Base-by-base conservation (phyloP, 768 basidiomycete genomes). In the Collybiopsis confluens region DNA sequence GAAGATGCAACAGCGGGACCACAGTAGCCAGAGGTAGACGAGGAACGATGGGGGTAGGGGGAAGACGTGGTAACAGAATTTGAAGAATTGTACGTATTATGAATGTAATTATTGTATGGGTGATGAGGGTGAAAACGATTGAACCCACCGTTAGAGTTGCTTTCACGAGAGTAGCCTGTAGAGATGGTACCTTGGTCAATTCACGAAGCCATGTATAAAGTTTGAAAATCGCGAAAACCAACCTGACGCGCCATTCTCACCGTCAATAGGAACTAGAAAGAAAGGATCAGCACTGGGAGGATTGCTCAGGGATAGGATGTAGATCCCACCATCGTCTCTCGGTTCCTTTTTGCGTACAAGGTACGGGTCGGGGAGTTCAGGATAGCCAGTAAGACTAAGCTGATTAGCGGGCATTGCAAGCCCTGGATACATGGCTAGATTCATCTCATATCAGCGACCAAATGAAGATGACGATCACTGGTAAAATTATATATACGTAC, bases 61-160 rank as follows among this genome's bases (percentile, higher is more conserved):
- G n/a, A 37, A 35, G 47, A 20, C 21, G 47, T 20, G 7, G 47
- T 11, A 48, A 33, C 20, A 48, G 47, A 36, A 48, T 30, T 15
- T 23, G 47, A 9, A 26, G 47, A 37, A 48, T 48, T 48, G 47
- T 48, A 48, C 15, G 47, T 35, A 48, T 48, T 48, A 48, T 48
- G 35, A 48, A 33, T 30, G 37, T 48, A 48, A 37, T 33, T 48
- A 48, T 48, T 48, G 35, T 48, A 48, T 21, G 47, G 47, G 18
- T 48, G 47, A 48, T 35, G 47, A 37, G 47, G 33, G 23, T 48
- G 47, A 23, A 48, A 48, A 35, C 47, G 47, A 48, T 48, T 37
- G 37, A 36, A 48, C 47, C 47, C 47, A 48, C 47, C 47, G 47
- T 48, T 48, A 8, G 45, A 33, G 26, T 8, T 46, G 45, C 33